Percentiles rank a stretch among this genome's conserved stretches.
These are phyloP conservation scores for Naganishia onofrii DNA, from an alignment of 768 basidiomycete species.

Conservation along the genomic window DNA sequence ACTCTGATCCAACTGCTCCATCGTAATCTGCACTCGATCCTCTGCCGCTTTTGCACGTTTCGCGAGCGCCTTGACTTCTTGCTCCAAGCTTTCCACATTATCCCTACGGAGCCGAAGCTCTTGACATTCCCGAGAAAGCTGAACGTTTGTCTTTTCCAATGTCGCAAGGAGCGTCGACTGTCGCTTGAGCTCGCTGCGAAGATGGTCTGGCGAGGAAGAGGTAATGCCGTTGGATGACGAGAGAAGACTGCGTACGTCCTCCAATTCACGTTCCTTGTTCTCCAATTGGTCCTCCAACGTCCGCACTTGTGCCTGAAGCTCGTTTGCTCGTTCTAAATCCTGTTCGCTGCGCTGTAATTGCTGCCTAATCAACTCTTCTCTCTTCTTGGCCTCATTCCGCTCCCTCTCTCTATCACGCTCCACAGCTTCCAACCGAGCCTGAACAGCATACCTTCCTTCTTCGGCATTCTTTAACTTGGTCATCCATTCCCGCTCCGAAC, in stretches of 20 bases:
- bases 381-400: conserved; percentile 33
- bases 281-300: conserved; percentile 42
- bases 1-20: conserved; percentile 45
- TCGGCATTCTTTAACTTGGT: conserved; percentile 28
- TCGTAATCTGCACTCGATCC: conserved; percentile 40
- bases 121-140: conserved; percentile 38
- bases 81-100: conserved; percentile 40
- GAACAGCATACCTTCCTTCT: conserved; percentile 27
- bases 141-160: conserved; percentile 36
- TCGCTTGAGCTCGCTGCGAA: conserved; percentile 31
- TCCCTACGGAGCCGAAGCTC: conserved; percentile 46
- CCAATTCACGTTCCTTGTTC: conserved; percentile 35
- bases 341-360: conserved; percentile 35
- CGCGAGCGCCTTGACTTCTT: conserved; percentile 36
- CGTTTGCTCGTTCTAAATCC: conserved; percentile 33
- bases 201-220: not conserved
- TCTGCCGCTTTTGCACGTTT: conserved; percentile 37
- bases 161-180: conserved; percentile 40
- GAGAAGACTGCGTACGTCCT: conserved; percentile 23
- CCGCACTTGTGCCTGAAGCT: conserved; percentile 38
- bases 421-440: conserved; percentile 19
- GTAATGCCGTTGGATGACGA: not conserved
- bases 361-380: conserved; percentile 28
- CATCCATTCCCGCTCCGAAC: conserved; percentile 36
- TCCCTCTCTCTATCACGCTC: conserved; percentile 23